These are phyloP conservation scores for Saccharomycopsis capsularis DNA, from an alignment of 805 yeast species.

Conservation along the genomic window DNA sequence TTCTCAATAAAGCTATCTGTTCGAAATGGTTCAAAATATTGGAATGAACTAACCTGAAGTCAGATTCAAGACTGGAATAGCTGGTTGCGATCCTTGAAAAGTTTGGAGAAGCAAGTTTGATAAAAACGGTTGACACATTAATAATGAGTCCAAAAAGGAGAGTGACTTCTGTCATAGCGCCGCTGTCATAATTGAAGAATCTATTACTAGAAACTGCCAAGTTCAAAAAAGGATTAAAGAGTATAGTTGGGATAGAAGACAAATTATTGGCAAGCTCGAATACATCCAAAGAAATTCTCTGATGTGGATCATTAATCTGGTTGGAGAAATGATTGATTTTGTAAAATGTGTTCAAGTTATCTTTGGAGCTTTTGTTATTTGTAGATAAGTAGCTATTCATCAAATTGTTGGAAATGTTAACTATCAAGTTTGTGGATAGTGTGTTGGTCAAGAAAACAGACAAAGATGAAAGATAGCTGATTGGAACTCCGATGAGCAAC, in stretches of 20 bases:
- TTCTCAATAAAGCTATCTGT: constrained; percentile 80
- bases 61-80: constrained; percentile 76
- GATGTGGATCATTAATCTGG: constrained; percentile 67
- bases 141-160: constrained; percentile 72
- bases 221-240: constrained; percentile 34
- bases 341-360: constrained; percentile 59
- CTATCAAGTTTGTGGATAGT: constrained; percentile 52
- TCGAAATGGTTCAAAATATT: constrained; percentile 73
- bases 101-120: constrained; percentile 80
- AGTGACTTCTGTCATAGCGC: constrained; percentile 71
- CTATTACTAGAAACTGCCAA: constrained; percentile 15
- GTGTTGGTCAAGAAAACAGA: constrained; percentile 54
- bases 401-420: constrained; percentile 55
- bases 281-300: constrained; percentile 74
- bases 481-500: constrained; percentile 84
- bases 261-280: constrained; percentile 65
- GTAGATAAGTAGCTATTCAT: constrained; percentile 64
- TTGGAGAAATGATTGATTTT: constrained; percentile 56
- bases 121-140: constrained; percentile 66
- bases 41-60: constrained; percentile 75
- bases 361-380: constrained; percentile 28
- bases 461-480: constrained; percentile 69
- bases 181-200: constrained; percentile 42
- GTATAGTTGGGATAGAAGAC: constrained; percentile 71
- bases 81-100: constrained; percentile 74